Evolutionary conservation across 805 yeast species (phyloP), one percentile per base, ranked within the genome.

Genomic region (Metschnikowia borealis): DNA sequence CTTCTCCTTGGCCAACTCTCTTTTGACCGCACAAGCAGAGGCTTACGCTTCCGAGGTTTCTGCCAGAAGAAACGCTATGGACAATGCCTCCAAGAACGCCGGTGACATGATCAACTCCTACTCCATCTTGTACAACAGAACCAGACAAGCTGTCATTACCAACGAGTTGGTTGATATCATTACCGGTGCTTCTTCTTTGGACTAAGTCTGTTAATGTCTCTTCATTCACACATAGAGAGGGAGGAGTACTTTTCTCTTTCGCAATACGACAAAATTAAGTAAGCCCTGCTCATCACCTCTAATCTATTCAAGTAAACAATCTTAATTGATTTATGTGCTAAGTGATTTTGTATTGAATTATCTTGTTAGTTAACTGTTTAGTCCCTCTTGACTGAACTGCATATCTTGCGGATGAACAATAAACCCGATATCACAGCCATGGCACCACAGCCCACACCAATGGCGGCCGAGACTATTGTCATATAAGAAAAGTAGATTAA

Each of bases 51-150:
- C 98, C 52, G 99, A 92, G 81, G 82, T 91, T 61, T 86, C 95
- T 58, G 97, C 99, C 54, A 91, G 99, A 85, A 91, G 99, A 84
- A 92, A 89, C 71, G 98, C 99, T 62, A 92, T 92, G 99, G 99
- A 92, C 78, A 94, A 94, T 69, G 99, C 99, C 57, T 90, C 97
- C 62, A 92, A 94, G 94, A 92, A 92, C 71, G 99, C 99, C 57
- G 96, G 96, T 78, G 99, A 94, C 66, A 94, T 94, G 98, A 94
- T 94, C 71, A 84, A 82, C 78, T 86, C 82, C 70, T 92, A 88
- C 87, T 87, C 98, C 62, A 94, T 94, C 74, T 84, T 94, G 76
- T 94, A 94, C 80, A 94, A 94, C 91, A 92, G 99, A 84, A 56
- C 61, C 53, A 58, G 61, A 58, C 60, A 57, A 41, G 60, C 60